phyloP scores from a whole-genome alignment of 352 stramenopile species.

The Phytophthora lateralis region DNA sequence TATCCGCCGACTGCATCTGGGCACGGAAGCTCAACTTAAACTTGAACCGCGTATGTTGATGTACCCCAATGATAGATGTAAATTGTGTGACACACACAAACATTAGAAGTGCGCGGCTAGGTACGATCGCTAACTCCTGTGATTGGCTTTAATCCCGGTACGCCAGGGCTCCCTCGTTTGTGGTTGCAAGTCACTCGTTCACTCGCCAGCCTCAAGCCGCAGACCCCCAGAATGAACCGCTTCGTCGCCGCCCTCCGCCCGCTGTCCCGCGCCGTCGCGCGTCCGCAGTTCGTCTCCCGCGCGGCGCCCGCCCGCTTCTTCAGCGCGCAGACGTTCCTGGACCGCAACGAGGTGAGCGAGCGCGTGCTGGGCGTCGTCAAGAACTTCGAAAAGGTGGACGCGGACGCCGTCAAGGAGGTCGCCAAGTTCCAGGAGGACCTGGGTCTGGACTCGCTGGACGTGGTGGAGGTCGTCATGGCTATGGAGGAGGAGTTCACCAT shows the following conservation, averaged over 20 bases:
- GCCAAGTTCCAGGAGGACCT: conserved; percentile 98
- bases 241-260: conserved; percentile 74
- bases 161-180: conserved; percentile 23
- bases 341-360: conserved; percentile 95
- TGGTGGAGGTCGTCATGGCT: conserved; percentile 97
- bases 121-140: too few species aligned
- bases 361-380: conserved; percentile 98
- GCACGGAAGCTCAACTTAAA: neutral
- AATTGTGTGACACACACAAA: too few species aligned
- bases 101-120: neutral
- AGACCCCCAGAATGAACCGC: conserved; percentile 72
- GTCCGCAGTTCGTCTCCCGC: conserved; percentile 47
- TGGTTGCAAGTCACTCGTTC: conserved; percentile 35
- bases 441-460: conserved; percentile 98
- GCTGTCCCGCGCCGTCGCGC: conserved; percentile 58
- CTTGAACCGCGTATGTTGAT: neutral
- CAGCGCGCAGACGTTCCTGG: conserved; percentile 88
- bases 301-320: conserved; percentile 61
- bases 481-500: conserved; percentile 99
- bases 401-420: conserved; percentile 89
- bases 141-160: neutral
- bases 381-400: conserved; percentile 99
- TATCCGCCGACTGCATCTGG: conserved; percentile 3
- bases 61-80: too few species aligned
- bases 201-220: conserved; percentile 11